Percentiles rank a stretch among this genome's conserved stretches.
phyloP scores from a whole-genome alignment of 1,139 yeast species.

The Spencermartinsiella ligniputridi region DNA sequence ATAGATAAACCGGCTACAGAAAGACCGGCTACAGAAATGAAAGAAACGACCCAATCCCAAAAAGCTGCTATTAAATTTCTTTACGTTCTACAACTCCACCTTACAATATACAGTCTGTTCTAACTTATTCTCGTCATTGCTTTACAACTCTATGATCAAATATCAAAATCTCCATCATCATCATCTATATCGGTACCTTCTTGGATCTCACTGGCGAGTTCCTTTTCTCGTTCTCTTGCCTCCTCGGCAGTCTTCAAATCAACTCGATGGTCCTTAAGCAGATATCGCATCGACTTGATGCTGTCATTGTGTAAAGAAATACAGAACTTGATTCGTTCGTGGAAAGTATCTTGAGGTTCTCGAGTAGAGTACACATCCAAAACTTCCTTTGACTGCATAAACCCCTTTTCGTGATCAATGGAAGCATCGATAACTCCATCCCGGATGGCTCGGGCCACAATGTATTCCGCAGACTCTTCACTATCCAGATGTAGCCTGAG shows the following conservation, averaged over 20 bases:
- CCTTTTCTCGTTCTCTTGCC: conserved; percentile 53
- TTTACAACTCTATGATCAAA: conserved; percentile 12
- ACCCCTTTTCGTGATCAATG: conserved; percentile 87
- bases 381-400: conserved; percentile 84
- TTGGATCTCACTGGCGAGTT: conserved; percentile 41
- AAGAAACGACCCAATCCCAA: too few relatives aligned
- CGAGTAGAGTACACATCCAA: conserved; percentile 82
- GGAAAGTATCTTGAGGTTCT: conserved; percentile 83
- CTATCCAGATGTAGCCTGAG: conserved; percentile 86
- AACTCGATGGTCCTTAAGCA: conserved; percentile 47
- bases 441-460: conserved; percentile 92
- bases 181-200: conserved; percentile 40
- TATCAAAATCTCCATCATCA: conserved; percentile 39
- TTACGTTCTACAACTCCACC: too few relatives aligned
- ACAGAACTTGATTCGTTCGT: conserved; percentile 91
- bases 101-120: neutral
- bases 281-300: conserved; percentile 94
- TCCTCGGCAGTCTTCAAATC: conserved; percentile 54
- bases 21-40: too few relatives aligned
- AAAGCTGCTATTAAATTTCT: too few relatives aligned
- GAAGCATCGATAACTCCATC: conserved; percentile 97
- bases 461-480: conserved; percentile 94
- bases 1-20: too few relatives aligned
- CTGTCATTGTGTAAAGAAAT: conserved; percentile 86
- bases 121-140: neutral